A percentile compares a stretch with the other conserved stretches of the same genome.
phyloP scores from a whole-genome alignment of 768 basidiomycete genomes.

The Trametes elegans region DNA sequence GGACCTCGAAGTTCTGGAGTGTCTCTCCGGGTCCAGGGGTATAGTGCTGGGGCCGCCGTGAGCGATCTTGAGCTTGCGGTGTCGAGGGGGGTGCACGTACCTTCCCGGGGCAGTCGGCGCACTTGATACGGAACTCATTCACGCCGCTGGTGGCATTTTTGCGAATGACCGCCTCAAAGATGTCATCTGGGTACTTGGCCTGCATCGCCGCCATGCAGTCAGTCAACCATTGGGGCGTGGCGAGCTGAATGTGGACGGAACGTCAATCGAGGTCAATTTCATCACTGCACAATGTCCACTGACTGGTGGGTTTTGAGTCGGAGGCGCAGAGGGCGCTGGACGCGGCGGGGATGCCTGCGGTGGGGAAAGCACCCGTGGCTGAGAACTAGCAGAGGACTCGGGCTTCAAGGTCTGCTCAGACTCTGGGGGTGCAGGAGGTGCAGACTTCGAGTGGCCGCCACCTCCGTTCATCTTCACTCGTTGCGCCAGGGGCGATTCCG shows the following conservation, averaged over 20 bases:
- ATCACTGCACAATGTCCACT: not conserved
- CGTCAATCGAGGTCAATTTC: too few relatives aligned
- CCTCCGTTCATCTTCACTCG: conserved; percentile 64
- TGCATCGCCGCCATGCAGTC: conserved; percentile 66
- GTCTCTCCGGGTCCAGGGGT: conserved; percentile 88
- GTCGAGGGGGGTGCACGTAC: conserved; percentile 44
- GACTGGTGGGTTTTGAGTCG: conserved; percentile 13
- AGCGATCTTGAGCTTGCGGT: not conserved
- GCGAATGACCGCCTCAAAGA: conserved; percentile 72
- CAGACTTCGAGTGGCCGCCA: conserved; percentile 33
- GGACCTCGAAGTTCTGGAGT: conserved; percentile 87
- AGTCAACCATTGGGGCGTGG: conserved; percentile 74
- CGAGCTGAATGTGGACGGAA: conserved; percentile 11
- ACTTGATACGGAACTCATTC: conserved; percentile 90
- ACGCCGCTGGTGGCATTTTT: conserved; percentile 49
- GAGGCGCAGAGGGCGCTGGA: conserved; percentile 9
- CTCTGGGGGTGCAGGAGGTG: conserved; percentile 22
- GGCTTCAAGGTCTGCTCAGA: conserved; percentile 16
- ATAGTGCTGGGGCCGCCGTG: conserved; percentile 60
- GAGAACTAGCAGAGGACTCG: conserved; percentile 6
- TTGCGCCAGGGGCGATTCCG: conserved; percentile 73
- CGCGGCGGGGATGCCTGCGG: conserved; percentile 12
- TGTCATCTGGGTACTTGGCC: conserved; percentile 74
- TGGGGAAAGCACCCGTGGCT: not conserved
- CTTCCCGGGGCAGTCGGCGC: conserved; percentile 91